Percentiles rank a stretch among this genome's conserved stretches.
These are phyloP conservation scores for Ophiosphaerella narmari DNA, from an alignment of 2,329 filamentous ascomycete genomes.

Conservation along the genomic window DNA sequence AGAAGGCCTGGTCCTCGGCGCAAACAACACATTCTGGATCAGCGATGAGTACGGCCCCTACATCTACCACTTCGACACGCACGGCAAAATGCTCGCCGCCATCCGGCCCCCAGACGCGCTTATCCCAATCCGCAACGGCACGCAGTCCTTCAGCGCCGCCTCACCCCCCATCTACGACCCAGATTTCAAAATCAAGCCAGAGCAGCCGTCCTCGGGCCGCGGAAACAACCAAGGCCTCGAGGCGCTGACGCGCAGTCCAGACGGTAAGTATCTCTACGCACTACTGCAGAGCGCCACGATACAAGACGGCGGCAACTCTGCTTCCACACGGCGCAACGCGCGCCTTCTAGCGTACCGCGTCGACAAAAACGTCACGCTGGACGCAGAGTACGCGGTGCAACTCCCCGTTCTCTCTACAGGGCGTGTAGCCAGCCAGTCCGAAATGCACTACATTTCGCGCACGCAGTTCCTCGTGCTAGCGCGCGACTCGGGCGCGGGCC, in stretches of 20 bases:
- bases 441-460: slow-evolving; percentile 67
- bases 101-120: slow-evolving; percentile 68
- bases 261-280: slow-evolving; percentile 67
- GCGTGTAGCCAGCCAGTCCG: slow-evolving; percentile 68
- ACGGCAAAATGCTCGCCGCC: slow-evolving; percentile 65
- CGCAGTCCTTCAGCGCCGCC: slow-evolving; percentile 65
- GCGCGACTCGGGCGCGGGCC: slow-evolving; percentile 65
- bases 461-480: slow-evolving; percentile 70
- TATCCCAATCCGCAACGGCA: slow-evolving; percentile 66
- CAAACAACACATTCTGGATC: slow-evolving; percentile 69
- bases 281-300: slow-evolving; percentile 67
- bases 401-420: slow-evolving; percentile 63
- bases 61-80: slow-evolving; percentile 66
- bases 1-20: slow-evolving; percentile 67
- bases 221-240: slow-evolving; percentile 79
- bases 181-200: slow-evolving; percentile 55
- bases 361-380: slow-evolving; percentile 52
- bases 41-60: slow-evolving; percentile 62
- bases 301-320: slow-evolving; percentile 58
- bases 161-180: slow-evolving; percentile 66
- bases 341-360: slow-evolving; percentile 70
- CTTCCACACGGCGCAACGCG: slow-evolving; percentile 60
- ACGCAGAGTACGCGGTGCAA: slow-evolving; percentile 68
- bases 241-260: slow-evolving; percentile 65
- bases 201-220: slow-evolving; percentile 64